Conservation (phyloP, 2,329 filamentous ascomycete species). For the Cladophialophora immunda region DNA sequence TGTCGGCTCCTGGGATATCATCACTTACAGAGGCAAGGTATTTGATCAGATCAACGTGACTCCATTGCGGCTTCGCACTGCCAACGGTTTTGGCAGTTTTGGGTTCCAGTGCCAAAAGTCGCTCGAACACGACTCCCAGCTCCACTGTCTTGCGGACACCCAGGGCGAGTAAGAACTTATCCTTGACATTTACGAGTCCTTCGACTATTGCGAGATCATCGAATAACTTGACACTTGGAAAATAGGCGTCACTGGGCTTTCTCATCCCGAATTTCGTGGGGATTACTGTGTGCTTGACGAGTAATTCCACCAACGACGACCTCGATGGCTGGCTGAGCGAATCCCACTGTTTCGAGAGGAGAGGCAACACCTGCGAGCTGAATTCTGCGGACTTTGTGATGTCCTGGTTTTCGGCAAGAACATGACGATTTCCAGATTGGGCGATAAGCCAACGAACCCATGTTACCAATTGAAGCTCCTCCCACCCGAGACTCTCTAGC, state of each 20-base stretch:
- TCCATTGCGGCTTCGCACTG: conserved; percentile 69
- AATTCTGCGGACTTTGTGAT: conserved; percentile 77
- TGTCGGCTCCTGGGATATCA: conserved; percentile 85
- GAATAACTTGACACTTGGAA: conserved; percentile 91
- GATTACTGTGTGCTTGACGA: conserved; percentile 77
- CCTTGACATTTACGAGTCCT: conserved; percentile 80
- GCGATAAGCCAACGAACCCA: conserved; percentile 87
- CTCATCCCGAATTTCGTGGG: conserved; percentile 92
- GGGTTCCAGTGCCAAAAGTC: conserved; percentile 70
- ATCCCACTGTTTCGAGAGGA: conserved; percentile 92
- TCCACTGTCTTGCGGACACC: conserved; percentile 97
- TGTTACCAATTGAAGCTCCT: conserved; percentile 80
- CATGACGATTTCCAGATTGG: conserved; percentile 65
- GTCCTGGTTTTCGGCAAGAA: conserved; percentile 69
- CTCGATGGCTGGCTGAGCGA: conserved; percentile 73
- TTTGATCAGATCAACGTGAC: conserved; percentile 91
- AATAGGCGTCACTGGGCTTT: conserved; percentile 85
- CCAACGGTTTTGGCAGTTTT: conserved; percentile 48
- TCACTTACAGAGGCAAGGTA: conserved; percentile 89
- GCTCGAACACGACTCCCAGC: conserved; percentile 88
- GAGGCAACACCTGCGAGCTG: conserved; percentile 76
- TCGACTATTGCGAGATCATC: conserved; percentile 88
- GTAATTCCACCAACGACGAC: conserved; percentile 68
- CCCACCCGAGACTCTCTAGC: conserved; percentile 84
- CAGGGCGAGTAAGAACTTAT: conserved; percentile 83